Evolutionary conservation across 768 basidiomycete genomes (phyloP), one percentile per base, ranked within the genome.

Genomic region (Boletales sp.): DNA sequence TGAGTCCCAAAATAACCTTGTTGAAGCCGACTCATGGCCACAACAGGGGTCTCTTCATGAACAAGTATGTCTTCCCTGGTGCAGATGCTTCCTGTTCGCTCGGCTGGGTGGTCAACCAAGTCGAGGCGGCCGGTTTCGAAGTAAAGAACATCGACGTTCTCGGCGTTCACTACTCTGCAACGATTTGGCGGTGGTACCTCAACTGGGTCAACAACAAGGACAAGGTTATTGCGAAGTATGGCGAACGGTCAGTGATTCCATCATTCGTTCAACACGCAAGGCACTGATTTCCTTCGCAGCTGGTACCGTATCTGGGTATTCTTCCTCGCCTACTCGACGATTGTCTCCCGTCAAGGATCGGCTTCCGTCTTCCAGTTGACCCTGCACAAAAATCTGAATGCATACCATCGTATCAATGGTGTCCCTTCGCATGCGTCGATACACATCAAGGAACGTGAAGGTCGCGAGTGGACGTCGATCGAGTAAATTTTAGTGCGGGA

Each of bases 41-140:
- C 5, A n/a, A 27, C 36, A 88, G 87, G 90, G 94, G 93, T 57
- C 78, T 94, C 19, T 95, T 94, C 76, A 94, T 94, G 92, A 94
- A 90, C 81, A 94, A 94, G 64, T 98, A 99, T 58, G 73, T 99
- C 65, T 99, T 99, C 86, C 95, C 97, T 40, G 95, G 95, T 64
- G 97, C 95, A 4, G 97, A 99, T 61, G 97, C 97, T 0, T 91
- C 87, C 3, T 92, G 92, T 69, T 90, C 94, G 17, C 85, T 98
- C 29, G 91, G 89, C 36, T 98, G 95, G 95, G 93, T 97, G 48
- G 79, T 99, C 52, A 79, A 73, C 54, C 78, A 90, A 74, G 82
- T 94, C 43, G 94, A 98, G 72, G 74, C 75, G 27, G 93, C 90
- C 51, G 94, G 95, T 53, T 98, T 98, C 58, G 97, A 99, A 68